Conservation (phyloP, 2,329 filamentous ascomycete genomes). For the Scytalidium lignicola region DNA sequence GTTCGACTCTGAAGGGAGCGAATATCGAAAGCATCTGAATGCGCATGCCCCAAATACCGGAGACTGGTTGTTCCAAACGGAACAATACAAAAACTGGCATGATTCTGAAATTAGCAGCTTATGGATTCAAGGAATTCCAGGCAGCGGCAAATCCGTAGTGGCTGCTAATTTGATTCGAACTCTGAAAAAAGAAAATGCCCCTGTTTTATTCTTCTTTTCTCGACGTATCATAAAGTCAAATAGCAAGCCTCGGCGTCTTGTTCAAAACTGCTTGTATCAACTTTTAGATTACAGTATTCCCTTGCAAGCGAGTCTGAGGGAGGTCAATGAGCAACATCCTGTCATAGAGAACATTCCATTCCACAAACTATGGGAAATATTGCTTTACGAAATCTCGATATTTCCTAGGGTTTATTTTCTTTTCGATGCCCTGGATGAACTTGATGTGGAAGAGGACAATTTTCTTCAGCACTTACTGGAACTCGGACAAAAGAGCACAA, state of each 20-base stretch:
- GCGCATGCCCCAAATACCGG: constrained; percentile 14
- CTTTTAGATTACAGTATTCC: constrained; percentile 22
- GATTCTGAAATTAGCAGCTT: background rate
- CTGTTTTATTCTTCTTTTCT: constrained; percentile 34
- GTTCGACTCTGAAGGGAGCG: constrained; percentile 10
- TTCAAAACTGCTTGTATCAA: constrained; percentile 29
- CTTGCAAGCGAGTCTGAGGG: constrained; percentile 19
- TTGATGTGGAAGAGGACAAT: constrained; percentile 33
- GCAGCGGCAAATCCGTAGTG: constrained; percentile 36
- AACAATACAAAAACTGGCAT: constrained; percentile 14
- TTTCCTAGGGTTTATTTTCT: constrained; percentile 3
- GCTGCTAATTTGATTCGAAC: constrained; percentile 18
- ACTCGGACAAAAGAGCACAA: constrained; percentile 28
- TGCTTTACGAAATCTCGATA: too few relatives aligned
- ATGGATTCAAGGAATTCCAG: constrained; percentile 32
- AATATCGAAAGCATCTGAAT: constrained; percentile 14
- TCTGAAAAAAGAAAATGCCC: constrained; percentile 18
- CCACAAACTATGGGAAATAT: too few relatives aligned
- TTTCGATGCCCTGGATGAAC: constrained; percentile 39
- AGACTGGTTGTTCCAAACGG: constrained; percentile 15
- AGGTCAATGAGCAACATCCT: too few relatives aligned
- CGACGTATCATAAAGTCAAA: constrained; percentile 31
- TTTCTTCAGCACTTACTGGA: constrained; percentile 30
- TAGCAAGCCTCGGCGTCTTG: constrained; percentile 18
- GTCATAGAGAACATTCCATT: too few relatives aligned